Percentiles rank a stretch among this genome's conserved stretches.
Evolutionary conservation across 1,139 yeast species (phyloP).

Genomic region (Lodderomyces oxycetoniae): DNA sequence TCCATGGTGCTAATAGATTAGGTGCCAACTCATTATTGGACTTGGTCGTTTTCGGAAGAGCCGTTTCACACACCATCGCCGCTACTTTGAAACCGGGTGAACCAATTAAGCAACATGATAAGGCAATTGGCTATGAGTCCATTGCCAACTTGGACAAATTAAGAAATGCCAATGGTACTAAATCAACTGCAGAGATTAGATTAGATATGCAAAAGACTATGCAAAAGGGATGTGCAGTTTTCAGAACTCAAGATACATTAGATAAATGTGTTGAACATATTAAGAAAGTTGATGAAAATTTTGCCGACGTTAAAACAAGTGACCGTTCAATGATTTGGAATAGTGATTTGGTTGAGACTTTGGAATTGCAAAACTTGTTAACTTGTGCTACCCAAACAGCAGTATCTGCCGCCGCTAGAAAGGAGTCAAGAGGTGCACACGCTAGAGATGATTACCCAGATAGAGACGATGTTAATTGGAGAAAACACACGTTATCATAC

Average conservation of each 20-base stretch:
- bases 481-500: constrained; percentile 94
- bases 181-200: constrained; percentile 84
- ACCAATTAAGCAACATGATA: constrained; percentile 71
- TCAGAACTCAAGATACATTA: constrained; percentile 88
- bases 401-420: constrained; percentile 88
- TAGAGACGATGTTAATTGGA: constrained; percentile 96
- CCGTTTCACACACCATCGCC: constrained; percentile 87
- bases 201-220: constrained; percentile 89
- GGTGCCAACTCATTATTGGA: constrained; percentile 99
- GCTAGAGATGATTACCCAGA: constrained; percentile 97
- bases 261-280: constrained; percentile 89
- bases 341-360: constrained; percentile 91
- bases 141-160: constrained; percentile 85
- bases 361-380: constrained; percentile 92
- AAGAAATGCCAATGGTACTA: constrained; percentile 81
- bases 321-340: constrained; percentile 99
- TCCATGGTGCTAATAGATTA: constrained; percentile 98
- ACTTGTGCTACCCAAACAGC: constrained; percentile 99
- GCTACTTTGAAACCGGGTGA: constrained; percentile 84
- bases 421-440: constrained; percentile 98
- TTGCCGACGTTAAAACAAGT: constrained; percentile 69
- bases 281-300: constrained; percentile 66
- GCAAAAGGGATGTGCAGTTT: constrained; percentile 97
- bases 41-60: constrained; percentile 97
- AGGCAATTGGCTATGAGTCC: constrained; percentile 84